Conservation (phyloP, 1,284 basidiomycete species). For the Austropuccinia psidii region DNA sequence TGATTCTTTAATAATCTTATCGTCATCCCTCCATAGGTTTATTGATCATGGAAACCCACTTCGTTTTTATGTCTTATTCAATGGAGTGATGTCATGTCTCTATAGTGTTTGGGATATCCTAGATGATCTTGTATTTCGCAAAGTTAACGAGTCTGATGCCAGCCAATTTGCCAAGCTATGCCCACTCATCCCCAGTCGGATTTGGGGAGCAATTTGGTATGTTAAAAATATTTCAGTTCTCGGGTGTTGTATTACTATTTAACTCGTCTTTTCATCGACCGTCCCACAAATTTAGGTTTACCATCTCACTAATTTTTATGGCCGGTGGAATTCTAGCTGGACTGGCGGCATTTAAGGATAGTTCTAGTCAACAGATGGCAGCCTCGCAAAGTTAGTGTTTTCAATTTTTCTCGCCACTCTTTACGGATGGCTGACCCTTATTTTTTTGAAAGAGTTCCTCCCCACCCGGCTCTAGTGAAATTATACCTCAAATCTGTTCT, state of each 20-base stretch:
- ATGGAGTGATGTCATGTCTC: constrained; percentile 89
- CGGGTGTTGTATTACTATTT: not conserved
- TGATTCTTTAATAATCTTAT: not conserved
- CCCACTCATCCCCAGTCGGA: constrained; percentile 55
- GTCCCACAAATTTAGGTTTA: constrained; percentile 66
- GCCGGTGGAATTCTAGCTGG: constrained; percentile 65
- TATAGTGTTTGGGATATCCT: constrained; percentile 56
- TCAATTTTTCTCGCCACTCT: no score
- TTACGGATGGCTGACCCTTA: no score
- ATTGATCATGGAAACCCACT: constrained; percentile 42
- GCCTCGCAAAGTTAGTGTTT: constrained; percentile 61
- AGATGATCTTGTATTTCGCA: constrained; percentile 82
- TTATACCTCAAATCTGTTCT: no score
- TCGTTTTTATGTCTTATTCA: constrained; percentile 68
- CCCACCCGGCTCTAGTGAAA: no score
- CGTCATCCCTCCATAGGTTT: constrained; percentile 38
- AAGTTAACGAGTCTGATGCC: constrained; percentile 86
- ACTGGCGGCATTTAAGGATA: constrained; percentile 25
- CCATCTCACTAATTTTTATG: constrained; percentile 74
- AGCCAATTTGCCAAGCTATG: constrained; percentile 78
- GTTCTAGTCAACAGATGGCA: constrained; percentile 52
- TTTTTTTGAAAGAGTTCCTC: no score
- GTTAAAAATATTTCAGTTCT: no score
- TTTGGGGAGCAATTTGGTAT: constrained; percentile 44
- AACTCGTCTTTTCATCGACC: not conserved